A percentile compares a stretch with the other conserved stretches of the same genome.
Conservation (phyloP, 1,284 basidiomycete genomes). For the Apiotrichum gamsii region DNA sequence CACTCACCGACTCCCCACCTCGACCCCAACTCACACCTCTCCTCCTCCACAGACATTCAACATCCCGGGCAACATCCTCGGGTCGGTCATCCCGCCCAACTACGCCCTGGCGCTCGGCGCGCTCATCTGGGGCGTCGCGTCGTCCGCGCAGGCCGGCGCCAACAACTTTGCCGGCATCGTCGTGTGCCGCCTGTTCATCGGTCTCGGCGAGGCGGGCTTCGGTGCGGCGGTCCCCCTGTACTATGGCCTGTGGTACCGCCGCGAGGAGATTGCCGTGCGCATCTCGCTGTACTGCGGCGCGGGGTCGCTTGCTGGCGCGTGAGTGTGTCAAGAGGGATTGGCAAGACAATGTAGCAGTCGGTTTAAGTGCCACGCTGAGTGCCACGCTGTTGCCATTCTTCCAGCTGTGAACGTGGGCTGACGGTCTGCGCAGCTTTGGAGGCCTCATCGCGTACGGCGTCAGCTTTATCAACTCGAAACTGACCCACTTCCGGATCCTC, state of each 20-base stretch:
- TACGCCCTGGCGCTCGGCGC: slow-evolving; percentile 25
- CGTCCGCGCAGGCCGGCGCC: slow-evolving; percentile 29
- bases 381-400: no score
- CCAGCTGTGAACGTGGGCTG: no score
- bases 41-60: background rate
- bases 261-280: slow-evolving; percentile 39
- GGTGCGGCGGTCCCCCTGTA: slow-evolving; percentile 30
- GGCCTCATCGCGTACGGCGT: slow-evolving; percentile 25
- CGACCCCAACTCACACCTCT: background rate
- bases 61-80: slow-evolving; percentile 39
- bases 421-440: slow-evolving; percentile 7
- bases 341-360: no score
- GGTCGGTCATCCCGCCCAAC: slow-evolving; percentile 16
- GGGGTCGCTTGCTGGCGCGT: slow-evolving; percentile 28
- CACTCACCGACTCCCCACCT: no score
- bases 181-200: slow-evolving; percentile 39
- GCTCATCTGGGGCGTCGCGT: slow-evolving; percentile 35
- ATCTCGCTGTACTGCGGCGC: slow-evolving; percentile 41
- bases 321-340: background rate
- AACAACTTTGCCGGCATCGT: slow-evolving; percentile 26
- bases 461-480: slow-evolving; percentile 9
- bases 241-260: slow-evolving; percentile 36
- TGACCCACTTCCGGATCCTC: slow-evolving; percentile 16
- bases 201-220: slow-evolving; percentile 37
- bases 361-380: no score